These are phyloP conservation scores for Erythrophleum ivorense DNA, from an alignment of 331 rosid genomes.

Conservation along the genomic window DNA sequence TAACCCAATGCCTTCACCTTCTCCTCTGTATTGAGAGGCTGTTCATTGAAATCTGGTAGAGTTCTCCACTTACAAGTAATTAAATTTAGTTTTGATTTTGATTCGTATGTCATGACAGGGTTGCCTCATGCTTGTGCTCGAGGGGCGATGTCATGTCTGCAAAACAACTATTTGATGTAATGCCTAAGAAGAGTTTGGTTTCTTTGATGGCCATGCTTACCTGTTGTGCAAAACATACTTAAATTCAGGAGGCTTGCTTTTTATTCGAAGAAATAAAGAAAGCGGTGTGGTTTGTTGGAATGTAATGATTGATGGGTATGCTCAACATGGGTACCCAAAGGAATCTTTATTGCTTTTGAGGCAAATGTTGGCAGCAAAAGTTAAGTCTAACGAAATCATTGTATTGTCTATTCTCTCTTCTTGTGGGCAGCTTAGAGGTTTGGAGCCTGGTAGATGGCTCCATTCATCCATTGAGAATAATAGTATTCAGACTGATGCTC, in stretches of 20 bases:
- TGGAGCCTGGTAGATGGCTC: slow-evolving; percentile 85
- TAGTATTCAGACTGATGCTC: slow-evolving; percentile 53
- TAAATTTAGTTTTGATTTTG: slow-evolving; percentile 54
- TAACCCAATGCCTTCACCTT: slow-evolving; percentile 80
- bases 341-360: slow-evolving; percentile 69
- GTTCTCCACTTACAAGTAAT: slow-evolving; percentile 65
- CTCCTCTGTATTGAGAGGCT: slow-evolving; percentile 64
- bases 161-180: slow-evolving; percentile 63
- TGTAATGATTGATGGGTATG: slow-evolving; percentile 83
- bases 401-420: slow-evolving; percentile 73
- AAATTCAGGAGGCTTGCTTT: slow-evolving; percentile 59
- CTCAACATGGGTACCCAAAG: slow-evolving; percentile 72
- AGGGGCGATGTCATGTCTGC: slow-evolving; percentile 67
- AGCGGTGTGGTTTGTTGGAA: slow-evolving; percentile 87
- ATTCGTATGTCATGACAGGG: slow-evolving; percentile 73
- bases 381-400: slow-evolving; percentile 70
- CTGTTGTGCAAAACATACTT: slow-evolving; percentile 64
- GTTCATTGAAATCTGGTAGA: slow-evolving; percentile 48
- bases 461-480: slow-evolving; percentile 63
- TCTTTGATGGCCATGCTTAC: slow-evolving; percentile 73
- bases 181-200: slow-evolving; percentile 73
- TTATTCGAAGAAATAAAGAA: slow-evolving; percentile 63
- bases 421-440: slow-evolving; percentile 83
- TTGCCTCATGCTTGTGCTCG: slow-evolving; percentile 66
- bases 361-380: slow-evolving; percentile 61